A percentile compares a stretch with the other conserved stretches of the same genome.
Evolutionary conservation across 371 early-diverging fungal species (phyloP).

Genomic region (Coemansia sp.): DNA sequence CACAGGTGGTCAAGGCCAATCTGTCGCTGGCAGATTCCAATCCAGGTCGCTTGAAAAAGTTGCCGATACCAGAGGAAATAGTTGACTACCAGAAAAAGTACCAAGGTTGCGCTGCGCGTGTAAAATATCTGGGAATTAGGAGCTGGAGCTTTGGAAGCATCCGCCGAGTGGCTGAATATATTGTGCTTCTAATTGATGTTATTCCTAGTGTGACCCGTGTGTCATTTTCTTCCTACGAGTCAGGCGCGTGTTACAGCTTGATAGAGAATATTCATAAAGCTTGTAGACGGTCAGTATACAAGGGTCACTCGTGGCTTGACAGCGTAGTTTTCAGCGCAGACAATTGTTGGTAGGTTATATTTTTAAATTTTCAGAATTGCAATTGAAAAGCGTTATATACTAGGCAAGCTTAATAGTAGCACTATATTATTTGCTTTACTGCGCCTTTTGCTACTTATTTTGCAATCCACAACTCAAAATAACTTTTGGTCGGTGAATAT

Average conservation of each 20-base stretch:
- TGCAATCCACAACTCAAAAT: no score
- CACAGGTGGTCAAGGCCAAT: background rate
- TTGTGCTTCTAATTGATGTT: background rate
- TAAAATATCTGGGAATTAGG: background rate
- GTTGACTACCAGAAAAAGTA: background rate
- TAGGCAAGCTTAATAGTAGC: no score
- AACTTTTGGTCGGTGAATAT: no score
- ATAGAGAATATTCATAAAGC: background rate
- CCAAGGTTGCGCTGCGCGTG: background rate
- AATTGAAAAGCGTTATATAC: background rate
- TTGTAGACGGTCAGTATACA: background rate
- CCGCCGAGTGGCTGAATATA: background rate
- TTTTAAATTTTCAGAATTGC: constrained; percentile 2
- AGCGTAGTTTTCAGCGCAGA: background rate
- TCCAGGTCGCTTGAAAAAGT: background rate
- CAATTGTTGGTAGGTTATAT: background rate
- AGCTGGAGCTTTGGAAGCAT: background rate
- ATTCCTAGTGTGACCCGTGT: background rate
- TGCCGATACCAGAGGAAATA: background rate
- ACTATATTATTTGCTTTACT: no score
- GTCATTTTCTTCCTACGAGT: background rate
- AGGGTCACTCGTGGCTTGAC: background rate
- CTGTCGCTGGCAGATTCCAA: background rate
- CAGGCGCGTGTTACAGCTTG: background rate
- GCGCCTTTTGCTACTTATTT: no score